Conservation (phyloP, 345 rosid genomes). For the Eucalyptus curtisii region DNA sequence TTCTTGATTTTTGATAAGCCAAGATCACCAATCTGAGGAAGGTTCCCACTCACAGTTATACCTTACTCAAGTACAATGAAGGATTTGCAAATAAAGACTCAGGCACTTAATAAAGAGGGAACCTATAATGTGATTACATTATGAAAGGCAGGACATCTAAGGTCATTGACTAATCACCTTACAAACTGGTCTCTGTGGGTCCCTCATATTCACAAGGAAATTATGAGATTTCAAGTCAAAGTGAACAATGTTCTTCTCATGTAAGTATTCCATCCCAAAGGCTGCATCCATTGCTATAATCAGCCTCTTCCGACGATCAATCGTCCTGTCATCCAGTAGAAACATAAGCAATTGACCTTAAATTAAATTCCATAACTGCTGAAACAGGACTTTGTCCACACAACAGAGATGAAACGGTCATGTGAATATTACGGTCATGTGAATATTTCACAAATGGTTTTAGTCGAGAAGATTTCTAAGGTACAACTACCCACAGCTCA, state of each 20-base stretch:
- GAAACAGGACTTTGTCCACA: background rate
- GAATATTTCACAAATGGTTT: background rate
- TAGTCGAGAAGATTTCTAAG: background rate
- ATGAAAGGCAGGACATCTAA: background rate
- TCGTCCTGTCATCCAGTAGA: conserved; percentile 6
- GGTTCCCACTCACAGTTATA: background rate
- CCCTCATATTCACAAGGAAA: conserved; percentile 25
- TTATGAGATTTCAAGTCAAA: conserved; percentile 34
- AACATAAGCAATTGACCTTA: background rate
- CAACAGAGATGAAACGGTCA: background rate
- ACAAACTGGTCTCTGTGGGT: conserved; percentile 31
- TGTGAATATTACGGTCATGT: background rate
- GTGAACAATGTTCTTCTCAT: conserved; percentile 29
- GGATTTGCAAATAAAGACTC: background rate
- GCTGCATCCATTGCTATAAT: conserved; percentile 39
- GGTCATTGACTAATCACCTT: conserved; percentile 9
- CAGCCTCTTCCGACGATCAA: conserved; percentile 31
- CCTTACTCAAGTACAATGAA: background rate
- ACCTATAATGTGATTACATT: background rate
- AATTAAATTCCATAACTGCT: background rate
- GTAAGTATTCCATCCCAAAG: conserved; percentile 37
- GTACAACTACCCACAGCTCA: background rate
- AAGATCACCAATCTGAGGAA: conserved; percentile 37
- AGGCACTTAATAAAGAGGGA: background rate
- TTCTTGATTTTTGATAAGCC: conserved; percentile 36